Evolutionary conservation across 116 monocot genomes (phyloP).

Genomic region (Trichopus zeylanicus): DNA sequence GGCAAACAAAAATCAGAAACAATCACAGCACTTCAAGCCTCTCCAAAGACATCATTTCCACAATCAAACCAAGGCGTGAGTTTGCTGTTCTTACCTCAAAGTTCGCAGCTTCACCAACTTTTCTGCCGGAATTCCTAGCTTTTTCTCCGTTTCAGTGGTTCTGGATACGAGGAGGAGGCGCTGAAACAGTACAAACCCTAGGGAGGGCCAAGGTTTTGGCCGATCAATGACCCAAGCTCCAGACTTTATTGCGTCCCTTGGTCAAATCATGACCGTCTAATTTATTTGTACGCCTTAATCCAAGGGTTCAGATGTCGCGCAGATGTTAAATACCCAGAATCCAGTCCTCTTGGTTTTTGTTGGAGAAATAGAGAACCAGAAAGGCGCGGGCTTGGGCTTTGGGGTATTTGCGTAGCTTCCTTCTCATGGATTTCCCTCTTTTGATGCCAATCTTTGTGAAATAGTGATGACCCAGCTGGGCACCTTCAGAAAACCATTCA

Average conservation of each 20-base stretch:
- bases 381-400: too few relatives aligned
- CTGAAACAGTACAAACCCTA: background rate
- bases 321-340: too few relatives aligned
- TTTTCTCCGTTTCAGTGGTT: too few relatives aligned
- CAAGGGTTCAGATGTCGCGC: background rate
- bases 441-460: background rate
- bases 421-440: background rate
- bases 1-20: background rate
- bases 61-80: background rate
- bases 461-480: constrained; percentile 7
- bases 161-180: too few relatives aligned
- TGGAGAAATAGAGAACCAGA: background rate
- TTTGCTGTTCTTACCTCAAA: constrained; percentile 7
- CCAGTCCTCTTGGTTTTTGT: too few relatives aligned
- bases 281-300: background rate
- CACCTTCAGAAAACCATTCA: constrained; percentile 3
- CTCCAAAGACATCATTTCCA: too few relatives aligned
- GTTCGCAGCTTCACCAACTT: background rate
- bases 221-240: background rate
- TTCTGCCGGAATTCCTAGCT: background rate
- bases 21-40: background rate
- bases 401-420: too few relatives aligned
- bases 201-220: background rate
- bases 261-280: background rate
- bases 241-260: background rate